Conservation (phyloP, 129 eudicot species). For the Lactuca sativa region DNA sequence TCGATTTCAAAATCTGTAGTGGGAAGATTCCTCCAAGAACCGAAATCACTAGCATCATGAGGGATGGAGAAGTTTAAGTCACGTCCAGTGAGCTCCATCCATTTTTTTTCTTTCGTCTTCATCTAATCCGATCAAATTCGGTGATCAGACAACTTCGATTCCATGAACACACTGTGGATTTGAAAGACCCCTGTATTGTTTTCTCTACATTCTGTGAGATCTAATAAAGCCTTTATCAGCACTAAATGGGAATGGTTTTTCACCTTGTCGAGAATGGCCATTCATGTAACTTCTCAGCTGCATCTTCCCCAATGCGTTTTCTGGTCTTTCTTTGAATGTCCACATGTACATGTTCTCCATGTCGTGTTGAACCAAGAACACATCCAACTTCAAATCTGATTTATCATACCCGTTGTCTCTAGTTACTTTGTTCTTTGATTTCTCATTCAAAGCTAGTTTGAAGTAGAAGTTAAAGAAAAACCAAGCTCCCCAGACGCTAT, state of each 20-base stretch:
- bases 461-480: conserved; percentile 67
- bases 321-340: conserved; percentile 71
- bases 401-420: conserved; percentile 59
- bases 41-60: conserved; percentile 65
- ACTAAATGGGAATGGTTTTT: conserved; percentile 63
- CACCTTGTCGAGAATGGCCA: conserved; percentile 72
- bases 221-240: conserved; percentile 67
- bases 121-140: conserved; percentile 50
- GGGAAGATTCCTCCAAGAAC: conserved; percentile 53
- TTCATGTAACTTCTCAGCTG: conserved; percentile 71
- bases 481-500: conserved; percentile 89
- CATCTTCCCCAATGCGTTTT: conserved; percentile 72
- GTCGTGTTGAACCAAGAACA: conserved; percentile 72
- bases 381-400: conserved; percentile 63
- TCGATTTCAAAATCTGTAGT: conserved; percentile 60
- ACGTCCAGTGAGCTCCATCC: conserved; percentile 70
- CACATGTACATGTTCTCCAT: conserved; percentile 86
- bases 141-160: conserved; percentile 67
- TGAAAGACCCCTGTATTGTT: conserved; percentile 70
- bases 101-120: conserved; percentile 63
- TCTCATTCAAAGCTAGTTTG: conserved; percentile 60
- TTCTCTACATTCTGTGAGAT: conserved; percentile 70
- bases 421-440: conserved; percentile 46
- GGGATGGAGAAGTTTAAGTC: conserved; percentile 70
- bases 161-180: conserved; percentile 87